Base-by-base conservation (phyloP, 345 rosid genomes). In the Punica granatum region DNA sequence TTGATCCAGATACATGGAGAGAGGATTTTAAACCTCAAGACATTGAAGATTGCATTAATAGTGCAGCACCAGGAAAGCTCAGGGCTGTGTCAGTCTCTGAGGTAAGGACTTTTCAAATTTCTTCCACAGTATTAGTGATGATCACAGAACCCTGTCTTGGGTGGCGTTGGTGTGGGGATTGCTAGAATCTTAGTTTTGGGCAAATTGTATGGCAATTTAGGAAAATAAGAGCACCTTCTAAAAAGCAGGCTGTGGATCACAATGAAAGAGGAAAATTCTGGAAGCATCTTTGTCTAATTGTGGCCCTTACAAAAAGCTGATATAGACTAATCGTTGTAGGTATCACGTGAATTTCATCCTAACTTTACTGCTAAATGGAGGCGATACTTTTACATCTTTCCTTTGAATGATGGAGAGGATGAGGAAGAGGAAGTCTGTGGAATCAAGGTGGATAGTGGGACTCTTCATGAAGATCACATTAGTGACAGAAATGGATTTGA, bases 311-410 rank as follows among this genome's bases (percentile, higher is more conserved):
- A 13, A 51, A 12, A 15, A 39, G 42, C 70, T 59, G n/a, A 58
- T 35, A 18, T 46, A 44, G 34, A 14, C 23, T 60, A 43, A 37
- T 54, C 25, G 21, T 43, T 78, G 67, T 66, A 90, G 97, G 95
- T 91, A 67, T 84, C 96, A 25, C 91, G 96, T 64, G 78, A 68
- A 63, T 91, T 94, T 76, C 96, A 94, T 76, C 98, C 99, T 32
- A 94, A 94, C 77, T 91, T 94, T 73, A 86, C 95, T 70, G 99
- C 99, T 64, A 91, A 86, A 74, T 91, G 99, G 98, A 91, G 96
- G 78, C 90, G 85, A 43, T 94, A 94, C 79, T 79, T 89, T 51
- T 94, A 94, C 76, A 82, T 88, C 25, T 89, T 91, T 79, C 99
- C 99, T 59, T 71, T 94, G 48, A 82, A 75, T 71, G 78, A 72